phyloP scores from a whole-genome alignment of 2,329 filamentous ascomycete species.

The Colletotrichum godetiae region DNA sequence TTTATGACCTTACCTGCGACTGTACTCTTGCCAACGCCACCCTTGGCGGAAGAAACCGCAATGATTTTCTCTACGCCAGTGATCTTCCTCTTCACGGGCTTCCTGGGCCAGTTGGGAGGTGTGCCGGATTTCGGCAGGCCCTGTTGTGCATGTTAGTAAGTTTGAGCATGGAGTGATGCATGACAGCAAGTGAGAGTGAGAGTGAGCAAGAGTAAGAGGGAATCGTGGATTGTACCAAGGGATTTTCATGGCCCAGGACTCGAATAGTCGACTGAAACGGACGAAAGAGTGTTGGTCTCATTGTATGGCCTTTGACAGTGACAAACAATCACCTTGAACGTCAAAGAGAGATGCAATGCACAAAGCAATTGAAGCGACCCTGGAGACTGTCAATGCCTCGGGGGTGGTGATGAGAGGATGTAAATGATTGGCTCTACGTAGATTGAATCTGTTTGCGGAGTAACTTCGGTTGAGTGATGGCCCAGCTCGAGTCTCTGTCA shows the following conservation, averaged over 20 bases:
- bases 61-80: conserved; percentile 90
- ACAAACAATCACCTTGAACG: neutral
- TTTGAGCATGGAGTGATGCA: neutral
- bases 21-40: conserved; percentile 97
- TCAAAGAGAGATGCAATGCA: neutral
- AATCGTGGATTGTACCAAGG: conserved; percentile 68
- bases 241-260: conserved; percentile 80
- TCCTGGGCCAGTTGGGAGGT: conserved; percentile 69
- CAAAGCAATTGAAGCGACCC: neutral
- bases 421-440: conserved; percentile 12
- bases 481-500: neutral
- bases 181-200: too few relatives aligned
- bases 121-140: conserved; percentile 83
- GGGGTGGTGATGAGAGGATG: neutral
- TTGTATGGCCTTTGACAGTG: conserved; percentile 37
- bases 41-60: conserved; percentile 96
- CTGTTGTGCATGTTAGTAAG: conserved; percentile 55
- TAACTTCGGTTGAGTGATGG: conserved; percentile 10
- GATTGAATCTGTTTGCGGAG: neutral
- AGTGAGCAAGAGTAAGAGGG: neutral
- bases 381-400: neutral
- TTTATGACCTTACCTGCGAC: conserved; percentile 72
- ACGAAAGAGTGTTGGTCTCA: conserved; percentile 51
- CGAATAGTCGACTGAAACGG: conserved; percentile 49
- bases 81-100: conserved; percentile 85